Base-by-base conservation (phyloP, 768 basidiomycete species). In the Rhizopogon sp. region DNA sequence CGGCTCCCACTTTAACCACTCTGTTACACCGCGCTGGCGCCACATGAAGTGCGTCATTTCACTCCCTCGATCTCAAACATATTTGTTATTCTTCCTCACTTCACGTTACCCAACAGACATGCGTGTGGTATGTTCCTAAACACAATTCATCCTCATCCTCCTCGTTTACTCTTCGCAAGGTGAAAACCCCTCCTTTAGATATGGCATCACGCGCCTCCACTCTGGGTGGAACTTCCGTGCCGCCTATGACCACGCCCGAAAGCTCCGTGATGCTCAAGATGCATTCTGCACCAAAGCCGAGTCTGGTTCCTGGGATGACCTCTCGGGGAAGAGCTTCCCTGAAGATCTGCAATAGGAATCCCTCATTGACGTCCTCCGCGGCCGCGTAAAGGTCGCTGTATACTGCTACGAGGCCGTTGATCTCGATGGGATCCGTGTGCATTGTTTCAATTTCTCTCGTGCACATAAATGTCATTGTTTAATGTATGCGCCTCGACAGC, bases 271-370 rank as follows among this genome's bases (percentile, higher is more conserved):
- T 10, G 74, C 76, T 29, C 93, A 93, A 64, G 88, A 93, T 60
- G 75, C 67, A 3, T 93, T 81, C 61, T 93, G 91, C 62, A 70
- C 72, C 5, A 80, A 79, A 47, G 89, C 77, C 1, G 79, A 86
- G 61, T 65, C 67, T 4, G 70, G 72, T n/a, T 55, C 62, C 39
- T 76, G 76, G 75, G 50, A 64, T 41, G 70, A 72, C 11, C 63
- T 78, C 37, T 65, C 53, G 17, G 65, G 63, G 6, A 63, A 68
- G 55, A 64, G 54, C 29, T 82, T 79, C 64, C 84, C 84, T 1
- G 75, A 82, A 46, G 80, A 80, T 44, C 73, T 91, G 14, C 80
- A 89, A 62, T 90, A 87, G 88, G 88, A 91, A 63, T 79, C 87
- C 1, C 71, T 91, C 22, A 84, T 88, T 0, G 88, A 91, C 62